Base-by-base conservation (phyloP, 306 rosid genomes). In the Nissolia schottii region DNA sequence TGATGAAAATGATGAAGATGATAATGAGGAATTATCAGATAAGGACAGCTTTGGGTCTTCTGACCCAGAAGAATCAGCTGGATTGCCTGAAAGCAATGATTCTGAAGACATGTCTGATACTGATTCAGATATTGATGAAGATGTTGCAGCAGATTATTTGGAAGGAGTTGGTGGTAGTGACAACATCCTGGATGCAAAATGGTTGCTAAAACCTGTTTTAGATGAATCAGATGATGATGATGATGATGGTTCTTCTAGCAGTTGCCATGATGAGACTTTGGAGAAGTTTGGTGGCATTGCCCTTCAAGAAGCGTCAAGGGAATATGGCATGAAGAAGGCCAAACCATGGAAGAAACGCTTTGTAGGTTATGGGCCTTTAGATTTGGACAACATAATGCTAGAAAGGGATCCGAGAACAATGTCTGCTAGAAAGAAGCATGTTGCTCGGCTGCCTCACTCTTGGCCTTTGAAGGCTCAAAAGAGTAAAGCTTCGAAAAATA, bases 111-210 rank as follows among this genome's bases (percentile, higher is more conserved):
- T 80, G 34, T 89, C 87, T 83, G 93, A 79, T 66, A 77, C 80
- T 83, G 92, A 78, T 85, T 91, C 89, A 58, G 98, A 89, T 68
- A 77, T 94, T 67, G 97, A 94, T 59, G 97, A 87, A 0, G 95
- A 85, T 72, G 89, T 91, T 77, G 98, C 88, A 20, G 76, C 85
- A 79, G 98, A 94, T 80, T 94, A 94, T 80, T 53, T 91, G 55
- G 92, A 84, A 79, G 97, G 97, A 60, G 88, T 91, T 86, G 98
- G 97, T 64, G 98, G 98, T 29, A 74, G 88, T 34, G 88, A 81
- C 27, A 83, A 80, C 72, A 72, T 94, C 69, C 70, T 91, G 43
- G 82, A 79, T 66, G 74, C 92, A 61, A 89, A 94, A 85, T 89
- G 94, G 96, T 82, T 94, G 87, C 79, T 85, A 49, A 79, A 78